These are phyloP conservation scores for Crithidia sp. DNA, from an alignment of 208 protist genomes.

Conservation along the genomic window DNA sequence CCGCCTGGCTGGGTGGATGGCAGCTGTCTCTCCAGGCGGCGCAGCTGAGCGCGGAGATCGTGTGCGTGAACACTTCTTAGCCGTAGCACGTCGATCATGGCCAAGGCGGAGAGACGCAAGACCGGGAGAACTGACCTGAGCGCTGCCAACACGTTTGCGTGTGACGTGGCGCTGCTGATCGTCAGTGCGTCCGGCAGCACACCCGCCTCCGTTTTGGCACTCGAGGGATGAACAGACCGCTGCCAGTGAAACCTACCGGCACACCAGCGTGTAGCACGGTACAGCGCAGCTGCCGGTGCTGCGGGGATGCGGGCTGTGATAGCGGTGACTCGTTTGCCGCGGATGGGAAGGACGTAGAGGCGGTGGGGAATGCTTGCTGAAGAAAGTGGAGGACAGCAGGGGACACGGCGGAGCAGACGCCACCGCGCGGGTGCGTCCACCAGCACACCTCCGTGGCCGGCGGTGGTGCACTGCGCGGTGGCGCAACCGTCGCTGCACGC, in stretches of 20 bases:
- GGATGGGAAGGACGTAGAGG: too few relatives aligned
- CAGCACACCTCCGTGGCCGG: background rate
- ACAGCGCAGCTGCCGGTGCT: background rate
- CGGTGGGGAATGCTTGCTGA: background rate
- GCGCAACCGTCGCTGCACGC: too few relatives aligned
- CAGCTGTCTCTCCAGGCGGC: slow-evolving; percentile 4
- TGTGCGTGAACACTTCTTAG: slow-evolving; percentile 2
- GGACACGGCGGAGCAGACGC: slow-evolving; percentile 14
- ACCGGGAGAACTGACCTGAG: slow-evolving; percentile 10
- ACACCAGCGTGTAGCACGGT: slow-evolving; percentile 26
- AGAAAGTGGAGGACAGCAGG: slow-evolving; percentile 14
- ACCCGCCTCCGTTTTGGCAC: too few relatives aligned
- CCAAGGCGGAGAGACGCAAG: slow-evolving; percentile 7
- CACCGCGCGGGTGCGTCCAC: slow-evolving; percentile 24
- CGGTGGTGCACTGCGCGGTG: background rate
- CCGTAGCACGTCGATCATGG: slow-evolving; percentile 22
- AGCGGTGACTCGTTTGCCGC: background rate
- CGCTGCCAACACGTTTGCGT: slow-evolving; percentile 8
- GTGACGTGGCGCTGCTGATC: slow-evolving; percentile 26
- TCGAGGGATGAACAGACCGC: background rate
- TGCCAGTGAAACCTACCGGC: slow-evolving; percentile 3
- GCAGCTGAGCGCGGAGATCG: slow-evolving; percentile 10
- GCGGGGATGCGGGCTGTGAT: background rate
- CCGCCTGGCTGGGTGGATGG: background rate
- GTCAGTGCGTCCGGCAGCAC: background rate